These are phyloP conservation scores for Ilyonectria mors-panacis DNA, from an alignment of 2,329 filamentous ascomycete species.

Conservation along the genomic window DNA sequence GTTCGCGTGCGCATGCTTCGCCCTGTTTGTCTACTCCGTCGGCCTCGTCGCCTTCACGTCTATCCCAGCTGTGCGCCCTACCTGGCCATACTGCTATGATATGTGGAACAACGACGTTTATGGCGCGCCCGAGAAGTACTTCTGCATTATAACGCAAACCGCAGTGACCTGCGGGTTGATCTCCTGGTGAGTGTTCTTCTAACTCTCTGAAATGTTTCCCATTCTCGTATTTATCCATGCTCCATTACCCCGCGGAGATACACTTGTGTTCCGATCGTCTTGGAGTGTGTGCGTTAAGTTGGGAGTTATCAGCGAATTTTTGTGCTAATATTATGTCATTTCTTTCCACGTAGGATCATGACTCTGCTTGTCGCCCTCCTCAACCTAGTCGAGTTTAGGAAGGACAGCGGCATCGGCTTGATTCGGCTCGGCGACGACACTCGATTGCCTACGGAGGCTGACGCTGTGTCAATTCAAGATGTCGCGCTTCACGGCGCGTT, in stretches of 20 bases:
- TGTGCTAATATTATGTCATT: neutral
- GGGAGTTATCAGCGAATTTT: neutral
- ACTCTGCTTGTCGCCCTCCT: slow-evolving; percentile 14
- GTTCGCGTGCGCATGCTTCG: slow-evolving; percentile 19
- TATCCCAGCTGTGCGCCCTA: slow-evolving; percentile 8
- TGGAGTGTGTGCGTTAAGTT: neutral
- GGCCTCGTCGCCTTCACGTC: slow-evolving; percentile 17
- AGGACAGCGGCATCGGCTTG: neutral
- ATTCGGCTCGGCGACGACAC: slow-evolving; percentile 13
- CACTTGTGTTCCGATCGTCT: too few species aligned
- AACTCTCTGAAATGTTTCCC: neutral
- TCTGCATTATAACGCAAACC: slow-evolving; percentile 22
- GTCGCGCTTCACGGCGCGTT: neutral
- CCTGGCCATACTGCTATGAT: slow-evolving; percentile 17
- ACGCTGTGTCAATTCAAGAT: slow-evolving; percentile 13
- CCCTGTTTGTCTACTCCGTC: slow-evolving; percentile 26
- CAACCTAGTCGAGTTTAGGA: slow-evolving; percentile 14
- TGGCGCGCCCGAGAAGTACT: slow-evolving; percentile 16
- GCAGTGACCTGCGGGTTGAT: slow-evolving; percentile 19
- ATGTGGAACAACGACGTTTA: slow-evolving; percentile 16
- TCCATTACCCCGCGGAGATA: too few species aligned
- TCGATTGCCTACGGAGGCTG: neutral
- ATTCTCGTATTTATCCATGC: neutral
- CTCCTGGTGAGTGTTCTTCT: slow-evolving; percentile 11
- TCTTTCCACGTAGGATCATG: slow-evolving; percentile 1